These are phyloP conservation scores for Plasmodium inui DNA, from an alignment of 169 alveolate genomes.

Conservation along the genomic window DNA sequence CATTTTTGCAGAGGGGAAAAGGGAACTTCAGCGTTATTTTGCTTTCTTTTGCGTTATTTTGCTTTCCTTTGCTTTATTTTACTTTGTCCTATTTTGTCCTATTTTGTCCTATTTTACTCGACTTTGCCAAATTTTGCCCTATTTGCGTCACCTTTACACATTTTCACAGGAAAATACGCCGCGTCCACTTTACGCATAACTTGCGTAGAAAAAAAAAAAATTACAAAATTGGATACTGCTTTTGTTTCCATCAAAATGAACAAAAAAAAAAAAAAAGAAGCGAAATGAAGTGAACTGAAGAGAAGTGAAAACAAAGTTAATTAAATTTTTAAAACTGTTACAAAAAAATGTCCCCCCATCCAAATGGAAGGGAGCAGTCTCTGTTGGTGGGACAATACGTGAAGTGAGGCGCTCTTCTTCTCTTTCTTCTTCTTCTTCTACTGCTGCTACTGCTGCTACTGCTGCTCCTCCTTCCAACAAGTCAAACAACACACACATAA, in stretches of 20 bases:
- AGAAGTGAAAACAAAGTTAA: neutral
- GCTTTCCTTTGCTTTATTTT: neutral
- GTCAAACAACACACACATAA: neutral
- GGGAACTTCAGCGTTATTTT: neutral
- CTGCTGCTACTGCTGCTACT: too few relatives aligned
- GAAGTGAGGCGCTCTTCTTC: neutral
- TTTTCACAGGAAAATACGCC: neutral
- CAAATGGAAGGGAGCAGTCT: neutral
- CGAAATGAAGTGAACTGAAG: neutral
- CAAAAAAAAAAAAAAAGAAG: neutral
- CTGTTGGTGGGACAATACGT: neutral
- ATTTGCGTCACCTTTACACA: neutral
- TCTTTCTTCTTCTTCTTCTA: too few relatives aligned
- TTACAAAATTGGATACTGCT: neutral
- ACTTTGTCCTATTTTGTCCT: neutral
- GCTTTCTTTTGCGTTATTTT: neutral
- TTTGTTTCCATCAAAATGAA: neutral
- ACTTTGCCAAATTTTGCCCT: neutral
- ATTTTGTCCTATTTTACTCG: neutral
- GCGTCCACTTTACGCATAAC: neutral
- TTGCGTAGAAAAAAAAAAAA: neutral
- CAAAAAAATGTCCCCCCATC: neutral
- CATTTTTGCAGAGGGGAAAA: neutral
- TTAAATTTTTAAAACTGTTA: neutral
- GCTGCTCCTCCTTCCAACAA: neutral